These are phyloP conservation scores for Boletus rubroflammeus DNA, from an alignment of 768 basidiomycete genomes.

Conservation along the genomic window DNA sequence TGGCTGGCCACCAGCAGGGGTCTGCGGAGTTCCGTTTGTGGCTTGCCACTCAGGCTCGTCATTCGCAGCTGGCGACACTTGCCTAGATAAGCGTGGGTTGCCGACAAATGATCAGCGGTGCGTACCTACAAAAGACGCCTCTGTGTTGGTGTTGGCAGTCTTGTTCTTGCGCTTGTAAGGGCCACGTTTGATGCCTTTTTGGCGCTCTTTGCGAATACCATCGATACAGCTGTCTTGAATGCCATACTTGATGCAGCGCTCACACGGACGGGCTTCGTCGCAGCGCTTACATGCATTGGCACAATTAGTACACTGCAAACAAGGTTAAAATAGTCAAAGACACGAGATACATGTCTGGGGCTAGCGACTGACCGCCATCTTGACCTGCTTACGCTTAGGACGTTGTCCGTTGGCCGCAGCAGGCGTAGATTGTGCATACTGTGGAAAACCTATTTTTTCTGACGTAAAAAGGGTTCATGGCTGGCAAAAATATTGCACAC, in stretches of 20 bases:
- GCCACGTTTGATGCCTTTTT: conserved; percentile 56
- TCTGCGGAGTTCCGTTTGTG: conserved; percentile 20
- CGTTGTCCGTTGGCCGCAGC: conserved; percentile 24
- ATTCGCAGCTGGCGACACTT: conserved; percentile 13
- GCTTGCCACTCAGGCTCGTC: conserved; percentile 36
- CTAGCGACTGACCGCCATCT: conserved; percentile 48
- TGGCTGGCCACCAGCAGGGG: conserved; percentile 16
- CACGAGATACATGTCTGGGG: background rate
- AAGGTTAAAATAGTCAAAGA: conserved; percentile 3
- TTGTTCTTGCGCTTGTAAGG: conserved; percentile 55
- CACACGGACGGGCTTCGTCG: conserved; percentile 58
- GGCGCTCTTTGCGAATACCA: conserved; percentile 61
- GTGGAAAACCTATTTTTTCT: conserved; percentile 30
- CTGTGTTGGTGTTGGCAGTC: conserved; percentile 16
- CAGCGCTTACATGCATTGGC: conserved; percentile 56
- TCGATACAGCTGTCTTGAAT: conserved; percentile 55
- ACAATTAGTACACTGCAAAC: conserved; percentile 50
- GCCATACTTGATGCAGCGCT: conserved; percentile 61
- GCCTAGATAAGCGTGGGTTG: conserved; percentile 9
- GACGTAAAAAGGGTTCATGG: conserved; percentile 7
- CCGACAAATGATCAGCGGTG: conserved; percentile 4
- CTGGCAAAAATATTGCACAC: conserved; percentile 21
- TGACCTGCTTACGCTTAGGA: conserved; percentile 52
- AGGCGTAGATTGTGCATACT: conserved; percentile 26
- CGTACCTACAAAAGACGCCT: conserved; percentile 23